Evolutionary conservation across 805 yeast genomes (phyloP).

Genomic region (Hanseniaspora thailandica): DNA sequence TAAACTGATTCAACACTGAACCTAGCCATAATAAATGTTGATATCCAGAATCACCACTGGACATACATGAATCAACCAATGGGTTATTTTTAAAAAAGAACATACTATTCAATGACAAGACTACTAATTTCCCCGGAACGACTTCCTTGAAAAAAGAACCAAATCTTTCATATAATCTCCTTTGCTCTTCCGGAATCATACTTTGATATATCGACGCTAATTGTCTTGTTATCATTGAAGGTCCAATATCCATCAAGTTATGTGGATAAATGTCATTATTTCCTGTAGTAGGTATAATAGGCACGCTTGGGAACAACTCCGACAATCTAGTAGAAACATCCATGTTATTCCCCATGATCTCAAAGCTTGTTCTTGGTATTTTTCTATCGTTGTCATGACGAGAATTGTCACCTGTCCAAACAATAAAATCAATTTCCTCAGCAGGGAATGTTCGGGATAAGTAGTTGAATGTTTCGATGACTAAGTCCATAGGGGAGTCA

Average conservation of each 20-base stretch:
- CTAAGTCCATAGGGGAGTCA: constrained; percentile 56
- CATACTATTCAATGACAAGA: constrained; percentile 65
- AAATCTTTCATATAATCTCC: constrained; percentile 61
- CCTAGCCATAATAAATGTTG: constrained; percentile 70
- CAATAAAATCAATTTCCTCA: constrained; percentile 66
- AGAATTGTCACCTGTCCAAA: constrained; percentile 87
- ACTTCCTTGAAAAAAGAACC: constrained; percentile 67
- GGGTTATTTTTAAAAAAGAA: constrained; percentile 70
- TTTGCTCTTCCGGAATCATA: constrained; percentile 65
- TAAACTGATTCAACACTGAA: constrained; percentile 55
- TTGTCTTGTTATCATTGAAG: constrained; percentile 77
- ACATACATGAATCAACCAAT: constrained; percentile 67
- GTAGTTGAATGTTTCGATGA: constrained; percentile 58
- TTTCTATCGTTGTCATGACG: constrained; percentile 72
- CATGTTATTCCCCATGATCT: constrained; percentile 60
- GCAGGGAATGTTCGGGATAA: constrained; percentile 42
- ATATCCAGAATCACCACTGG: constrained; percentile 66
- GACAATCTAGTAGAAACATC: constrained; percentile 25
- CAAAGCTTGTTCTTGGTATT: constrained; percentile 59
- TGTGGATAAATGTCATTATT: constrained; percentile 87
- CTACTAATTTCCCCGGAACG: constrained; percentile 68
- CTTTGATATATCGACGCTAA: constrained; percentile 60
- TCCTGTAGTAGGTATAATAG: constrained; percentile 61
- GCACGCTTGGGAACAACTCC: constrained; percentile 26
- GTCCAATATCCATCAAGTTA: constrained; percentile 74